These are phyloP conservation scores for Fagus crenata DNA, from an alignment of 306 rosid genomes.

Conservation along the genomic window DNA sequence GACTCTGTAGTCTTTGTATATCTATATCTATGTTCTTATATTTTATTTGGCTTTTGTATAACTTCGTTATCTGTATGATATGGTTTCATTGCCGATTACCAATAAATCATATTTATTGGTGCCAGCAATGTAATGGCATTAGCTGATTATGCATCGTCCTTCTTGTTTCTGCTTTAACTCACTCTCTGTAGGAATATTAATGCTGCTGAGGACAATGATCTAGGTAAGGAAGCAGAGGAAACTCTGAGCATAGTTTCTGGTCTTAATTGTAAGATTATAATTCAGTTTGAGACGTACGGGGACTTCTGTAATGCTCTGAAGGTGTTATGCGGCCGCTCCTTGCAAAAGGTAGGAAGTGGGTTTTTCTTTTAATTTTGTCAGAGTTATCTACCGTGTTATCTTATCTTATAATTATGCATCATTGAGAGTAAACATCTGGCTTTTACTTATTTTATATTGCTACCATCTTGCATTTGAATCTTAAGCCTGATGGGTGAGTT, in stretches of 20 bases:
- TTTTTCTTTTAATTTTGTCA: slow-evolving; percentile 8
- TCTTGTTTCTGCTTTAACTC: slow-evolving; percentile 29
- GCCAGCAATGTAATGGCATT: slow-evolving; percentile 10
- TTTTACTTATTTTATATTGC: no score
- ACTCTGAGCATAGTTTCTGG: slow-evolving; percentile 65
- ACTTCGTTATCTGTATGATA: neutral
- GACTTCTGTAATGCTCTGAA: slow-evolving; percentile 75
- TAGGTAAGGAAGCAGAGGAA: slow-evolving; percentile 67
- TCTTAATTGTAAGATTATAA: slow-evolving; percentile 84
- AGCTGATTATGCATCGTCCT: slow-evolving; percentile 25
- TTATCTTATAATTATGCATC: neutral
- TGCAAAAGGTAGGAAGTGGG: slow-evolving; percentile 67
- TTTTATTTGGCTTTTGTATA: neutral
- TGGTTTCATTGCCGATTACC: slow-evolving; percentile 13
- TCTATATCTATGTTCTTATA: neutral
- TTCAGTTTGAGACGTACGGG: slow-evolving; percentile 77
- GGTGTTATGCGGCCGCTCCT: slow-evolving; percentile 74
- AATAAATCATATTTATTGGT: slow-evolving; percentile 6
- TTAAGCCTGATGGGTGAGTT: neutral
- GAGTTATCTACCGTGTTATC: slow-evolving; percentile 1
- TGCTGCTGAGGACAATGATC: slow-evolving; percentile 82
- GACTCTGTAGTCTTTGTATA: neutral
- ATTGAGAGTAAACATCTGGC: neutral
- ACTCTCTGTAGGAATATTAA: slow-evolving; percentile 67
- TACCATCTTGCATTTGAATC: neutral